Percentiles rank a stretch among this genome's conserved stretches.
Evolutionary conservation across 1,284 basidiomycete species (phyloP).

Genomic region (Moesziomyces sp.): DNA sequence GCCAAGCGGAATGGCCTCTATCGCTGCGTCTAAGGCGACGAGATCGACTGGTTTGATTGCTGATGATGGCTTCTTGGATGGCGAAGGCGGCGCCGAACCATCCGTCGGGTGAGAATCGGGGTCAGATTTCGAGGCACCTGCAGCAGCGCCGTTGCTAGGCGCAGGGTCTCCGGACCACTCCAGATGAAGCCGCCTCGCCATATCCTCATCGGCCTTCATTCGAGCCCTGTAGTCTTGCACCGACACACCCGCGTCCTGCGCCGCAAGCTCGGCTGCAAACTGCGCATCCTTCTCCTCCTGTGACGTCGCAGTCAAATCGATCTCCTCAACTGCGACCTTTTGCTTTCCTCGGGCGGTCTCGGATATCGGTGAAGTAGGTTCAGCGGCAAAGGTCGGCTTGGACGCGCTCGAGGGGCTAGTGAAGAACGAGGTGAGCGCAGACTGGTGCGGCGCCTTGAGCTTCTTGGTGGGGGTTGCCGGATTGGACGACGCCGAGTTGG

Average conservation of each 20-base stretch:
- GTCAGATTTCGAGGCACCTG: not conserved
- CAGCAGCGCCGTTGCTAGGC: not conserved
- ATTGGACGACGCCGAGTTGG: conserved; percentile 9
- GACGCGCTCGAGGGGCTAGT: conserved; percentile 29
- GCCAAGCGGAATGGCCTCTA: conserved; percentile 56
- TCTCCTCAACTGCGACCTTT: conserved; percentile 3
- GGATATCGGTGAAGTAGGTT: conserved; percentile 14
- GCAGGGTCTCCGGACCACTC: conserved; percentile 30
- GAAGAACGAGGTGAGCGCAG: conserved; percentile 45
- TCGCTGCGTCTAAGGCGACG: conserved; percentile 45
- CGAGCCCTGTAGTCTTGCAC: conserved; percentile 16
- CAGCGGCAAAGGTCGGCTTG: conserved; percentile 4
- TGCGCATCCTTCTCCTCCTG: conserved; percentile 42
- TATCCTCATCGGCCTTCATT: conserved; percentile 38
- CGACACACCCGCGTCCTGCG: conserved; percentile 23
- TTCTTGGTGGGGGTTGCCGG: conserved; percentile 41
- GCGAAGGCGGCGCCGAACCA: conserved; percentile 1
- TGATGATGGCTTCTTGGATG: conserved; percentile 2
- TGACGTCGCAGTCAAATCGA: not conserved
- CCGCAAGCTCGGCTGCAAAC: conserved; percentile 40
- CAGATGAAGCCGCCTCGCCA: conserved; percentile 39
- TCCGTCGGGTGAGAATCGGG: not conserved
- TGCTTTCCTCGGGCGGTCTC: conserved; percentile 17
- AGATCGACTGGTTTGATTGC: conserved; percentile 34
- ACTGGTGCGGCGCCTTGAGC: conserved; percentile 25